Conservation (phyloP, 768 basidiomycete species). For the Plicaturopsis crispa region DNA sequence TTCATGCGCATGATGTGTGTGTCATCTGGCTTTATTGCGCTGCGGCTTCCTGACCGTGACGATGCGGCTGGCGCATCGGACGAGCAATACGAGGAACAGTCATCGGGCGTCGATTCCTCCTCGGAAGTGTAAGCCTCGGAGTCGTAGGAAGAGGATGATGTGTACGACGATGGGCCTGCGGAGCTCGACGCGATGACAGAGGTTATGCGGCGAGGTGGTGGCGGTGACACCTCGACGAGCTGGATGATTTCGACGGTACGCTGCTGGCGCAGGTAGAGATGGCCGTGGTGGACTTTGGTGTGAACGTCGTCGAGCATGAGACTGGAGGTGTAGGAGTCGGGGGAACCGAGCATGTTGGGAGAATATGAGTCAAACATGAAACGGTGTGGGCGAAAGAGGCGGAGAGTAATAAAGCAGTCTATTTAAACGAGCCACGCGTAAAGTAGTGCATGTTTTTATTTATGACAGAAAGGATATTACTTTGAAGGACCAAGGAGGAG, state of each 20-base stretch:
- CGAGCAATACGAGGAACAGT: conserved; percentile 64
- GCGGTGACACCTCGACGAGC: conserved; percentile 61
- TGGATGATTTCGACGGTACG: conserved; percentile 61
- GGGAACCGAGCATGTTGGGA: conserved; percentile 18
- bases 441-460: too few relatives aligned
- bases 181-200: conserved; percentile 25
- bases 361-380: not conserved
- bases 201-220: conserved; percentile 34
- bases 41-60: conserved; percentile 6
- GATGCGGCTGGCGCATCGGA: conserved; percentile 36
- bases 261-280: conserved; percentile 40
- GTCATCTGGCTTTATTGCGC: conserved; percentile 31
- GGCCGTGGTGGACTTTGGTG: conserved; percentile 27
- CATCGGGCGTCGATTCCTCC: conserved; percentile 23
- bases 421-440: too few relatives aligned
- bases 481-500: too few relatives aligned
- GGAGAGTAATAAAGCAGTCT: too few relatives aligned
- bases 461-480: too few relatives aligned
- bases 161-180: conserved; percentile 30
- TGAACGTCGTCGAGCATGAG: conserved; percentile 20
- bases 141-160: conserved; percentile 28
- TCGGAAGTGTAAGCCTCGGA: conserved; percentile 26
- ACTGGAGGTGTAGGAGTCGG: conserved; percentile 16
- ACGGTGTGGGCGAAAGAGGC: not conserved
- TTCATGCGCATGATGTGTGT: conserved; percentile 50